Conservation (phyloP, 164 flowering plant species). For the Magnolia sinica region DNA sequence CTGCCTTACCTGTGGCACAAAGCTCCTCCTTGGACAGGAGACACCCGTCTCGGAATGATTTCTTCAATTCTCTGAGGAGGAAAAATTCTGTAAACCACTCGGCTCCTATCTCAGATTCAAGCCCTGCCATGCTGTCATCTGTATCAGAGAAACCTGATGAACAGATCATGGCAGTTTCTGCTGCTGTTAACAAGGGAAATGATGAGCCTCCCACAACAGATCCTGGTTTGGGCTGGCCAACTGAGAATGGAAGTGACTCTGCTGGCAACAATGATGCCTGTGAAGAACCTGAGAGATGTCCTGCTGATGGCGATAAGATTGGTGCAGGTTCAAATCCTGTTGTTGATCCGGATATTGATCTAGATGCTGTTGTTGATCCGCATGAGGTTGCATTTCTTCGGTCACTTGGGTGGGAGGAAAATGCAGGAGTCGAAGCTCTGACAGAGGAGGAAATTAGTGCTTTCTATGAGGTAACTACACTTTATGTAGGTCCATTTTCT, state of each 20-base stretch:
- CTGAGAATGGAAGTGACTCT: slow-evolving; percentile 24
- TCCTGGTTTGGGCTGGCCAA: slow-evolving; percentile 20
- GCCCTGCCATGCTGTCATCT: slow-evolving; percentile 23
- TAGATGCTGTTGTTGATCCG: background rate
- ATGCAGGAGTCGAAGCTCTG: slow-evolving; percentile 62
- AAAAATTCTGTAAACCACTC: slow-evolving; percentile 41
- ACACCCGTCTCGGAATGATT: slow-evolving; percentile 62
- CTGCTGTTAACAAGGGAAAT: slow-evolving; percentile 24
- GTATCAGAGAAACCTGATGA: slow-evolving; percentile 36
- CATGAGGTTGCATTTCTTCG: slow-evolving; percentile 71
- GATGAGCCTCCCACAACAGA: slow-evolving; percentile 14
- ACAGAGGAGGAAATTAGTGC: slow-evolving; percentile 87
- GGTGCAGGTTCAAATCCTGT: slow-evolving; percentile 16
- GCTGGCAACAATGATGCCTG: slow-evolving; percentile 10
- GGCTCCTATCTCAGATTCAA: slow-evolving; percentile 32
- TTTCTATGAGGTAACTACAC: slow-evolving; percentile 35
- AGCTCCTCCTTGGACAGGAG: slow-evolving; percentile 48
- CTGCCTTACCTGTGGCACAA: slow-evolving; percentile 26
- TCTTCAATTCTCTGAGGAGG: slow-evolving; percentile 76
- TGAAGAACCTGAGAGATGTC: slow-evolving; percentile 26
- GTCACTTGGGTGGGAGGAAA: slow-evolving; percentile 95
- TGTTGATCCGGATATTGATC: slow-evolving; percentile 38
- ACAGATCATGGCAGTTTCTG: slow-evolving; percentile 27
- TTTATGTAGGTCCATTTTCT: background rate
- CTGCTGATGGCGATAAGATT: slow-evolving; percentile 26